phyloP scores from a whole-genome alignment of 2,329 filamentous ascomycete species.

The Parafenestella ontariensis region DNA sequence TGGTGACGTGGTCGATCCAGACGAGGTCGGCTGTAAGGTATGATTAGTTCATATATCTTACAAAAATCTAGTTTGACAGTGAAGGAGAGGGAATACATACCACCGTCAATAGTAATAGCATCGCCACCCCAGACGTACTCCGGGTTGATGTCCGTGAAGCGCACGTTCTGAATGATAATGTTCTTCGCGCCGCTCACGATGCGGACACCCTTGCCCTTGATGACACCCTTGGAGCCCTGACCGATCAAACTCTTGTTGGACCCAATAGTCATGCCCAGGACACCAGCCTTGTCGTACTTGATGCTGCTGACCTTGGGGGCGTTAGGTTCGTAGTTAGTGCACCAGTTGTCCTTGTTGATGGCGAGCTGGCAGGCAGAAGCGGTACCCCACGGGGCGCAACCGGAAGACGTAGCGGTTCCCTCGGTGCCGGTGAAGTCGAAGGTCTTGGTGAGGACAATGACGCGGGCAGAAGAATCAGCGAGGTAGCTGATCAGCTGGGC shows the following conservation, averaged over 20 bases:
- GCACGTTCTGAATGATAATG: constrained; percentile 58
- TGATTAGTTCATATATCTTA: not conserved
- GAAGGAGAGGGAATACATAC: constrained; percentile 26
- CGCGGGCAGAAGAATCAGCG: constrained; percentile 59
- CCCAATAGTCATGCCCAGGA: constrained; percentile 59
- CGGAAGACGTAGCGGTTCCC: constrained; percentile 60
- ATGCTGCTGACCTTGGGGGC: constrained; percentile 56
- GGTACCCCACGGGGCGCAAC: constrained; percentile 61
- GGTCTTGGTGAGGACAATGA: constrained; percentile 64
- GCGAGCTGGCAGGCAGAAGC: constrained; percentile 66
- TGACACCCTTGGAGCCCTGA: constrained; percentile 60
- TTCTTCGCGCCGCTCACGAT: constrained; percentile 54
- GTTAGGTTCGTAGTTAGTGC: constrained; percentile 62
- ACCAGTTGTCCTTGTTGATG: constrained; percentile 66
- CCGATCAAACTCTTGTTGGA: constrained; percentile 67
- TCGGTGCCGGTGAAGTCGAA: constrained; percentile 65
- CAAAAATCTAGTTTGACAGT: too few species aligned
- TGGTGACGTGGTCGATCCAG: constrained; percentile 50
- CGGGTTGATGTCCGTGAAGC: constrained; percentile 54
- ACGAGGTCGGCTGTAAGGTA: constrained; percentile 21
- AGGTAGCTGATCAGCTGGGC: constrained; percentile 67
- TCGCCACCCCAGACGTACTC: constrained; percentile 48
- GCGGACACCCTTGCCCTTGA: constrained; percentile 66
- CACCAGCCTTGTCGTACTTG: constrained; percentile 60
- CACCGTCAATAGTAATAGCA: constrained; percentile 41